phyloP scores from a whole-genome alignment of 495 filamentous ascomycete species.

The Penicillium cosmopolitanum region DNA sequence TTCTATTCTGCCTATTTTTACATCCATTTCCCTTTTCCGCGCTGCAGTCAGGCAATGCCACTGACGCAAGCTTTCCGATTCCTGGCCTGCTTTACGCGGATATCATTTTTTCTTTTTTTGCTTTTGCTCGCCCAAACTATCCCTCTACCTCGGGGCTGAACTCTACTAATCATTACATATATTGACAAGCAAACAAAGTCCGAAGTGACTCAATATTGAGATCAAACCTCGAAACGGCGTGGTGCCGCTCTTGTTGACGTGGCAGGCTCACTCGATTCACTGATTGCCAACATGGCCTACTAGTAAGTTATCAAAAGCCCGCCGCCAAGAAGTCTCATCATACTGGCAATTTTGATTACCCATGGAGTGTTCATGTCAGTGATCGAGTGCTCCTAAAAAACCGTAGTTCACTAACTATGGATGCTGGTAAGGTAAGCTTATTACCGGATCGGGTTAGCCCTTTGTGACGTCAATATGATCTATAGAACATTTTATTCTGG shows the following conservation, averaged over 20 bases:
- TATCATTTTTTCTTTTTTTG: background rate
- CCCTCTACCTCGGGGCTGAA: too few relatives aligned
- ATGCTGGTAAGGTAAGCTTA: constrained; percentile 14
- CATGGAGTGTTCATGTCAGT: too few relatives aligned
- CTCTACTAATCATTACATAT: background rate
- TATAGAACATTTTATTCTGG: background rate
- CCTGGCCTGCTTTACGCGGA: too few relatives aligned
- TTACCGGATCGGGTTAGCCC: constrained; percentile 23
- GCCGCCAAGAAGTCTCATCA: background rate
- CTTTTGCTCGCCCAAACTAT: background rate
- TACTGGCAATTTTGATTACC: background rate
- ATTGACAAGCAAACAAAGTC: background rate
- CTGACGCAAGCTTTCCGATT: too few relatives aligned
- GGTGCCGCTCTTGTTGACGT: constrained; percentile 30
- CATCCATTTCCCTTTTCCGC: background rate
- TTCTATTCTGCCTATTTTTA: background rate
- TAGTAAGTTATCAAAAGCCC: background rate
- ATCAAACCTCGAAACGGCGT: constrained; percentile 3
- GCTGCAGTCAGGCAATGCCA: background rate
- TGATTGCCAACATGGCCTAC: background rate
- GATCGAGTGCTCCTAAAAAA: too few relatives aligned
- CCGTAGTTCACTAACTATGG: too few relatives aligned
- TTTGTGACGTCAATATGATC: constrained; percentile 46
- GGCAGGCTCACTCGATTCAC: constrained; percentile 20
- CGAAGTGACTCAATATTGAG: constrained; percentile 8